Base-by-base conservation (phyloP, 2,329 filamentous ascomycete genomes). In the Calycina herbarum region DNA sequence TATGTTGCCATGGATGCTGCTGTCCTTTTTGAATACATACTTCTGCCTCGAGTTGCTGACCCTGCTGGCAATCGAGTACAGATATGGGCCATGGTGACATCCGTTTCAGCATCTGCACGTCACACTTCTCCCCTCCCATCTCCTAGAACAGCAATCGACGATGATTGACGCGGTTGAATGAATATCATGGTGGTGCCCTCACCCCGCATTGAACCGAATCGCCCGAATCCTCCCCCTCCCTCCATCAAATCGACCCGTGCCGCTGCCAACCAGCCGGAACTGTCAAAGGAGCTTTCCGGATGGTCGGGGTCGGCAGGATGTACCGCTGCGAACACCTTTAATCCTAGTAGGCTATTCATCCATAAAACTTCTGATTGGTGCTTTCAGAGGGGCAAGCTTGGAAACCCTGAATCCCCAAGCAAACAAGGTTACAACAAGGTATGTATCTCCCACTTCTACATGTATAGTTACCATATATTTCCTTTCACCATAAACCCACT, bases 101-200 rank as follows among this genome's bases (percentile, higher is more conserved):
- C 29, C 20, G 61, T 63, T 45, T 48, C 61, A 63, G 38, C 20
- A 58, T 57, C 61, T 59, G 61, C 54, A 59, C 61, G 61, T 63
- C 61, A 59, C 56, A 33, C 38, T 35, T 24, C 17, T 31, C 17
- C 42, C 38, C 33, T 8, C 29, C 29, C n/a, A 29, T 29, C 27
- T 29, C 27, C n/a, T n/a, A 4, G 5, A 27, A 57, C 24, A 29
- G 20, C n/a, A n/a, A 20, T 57, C 27, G 11, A 31, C 13, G 20
- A 17, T 31, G 24, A 35, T 57, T 57, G 56, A 57, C 13, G 31
- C 31, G 56, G 56, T 45, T 48, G 24, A 54, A 35, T 27, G 20
- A 29, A 31, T 51, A 24, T n/a, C 20, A 57, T n/a, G n/a, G 24
- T n/a, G 60, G 8, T 11, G 45, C 10, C 20, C 17, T 57, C 11